These are phyloP conservation scores for Phaeoacremonium minimum DNA, from an alignment of 2,329 filamentous ascomycete genomes.

Conservation along the genomic window DNA sequence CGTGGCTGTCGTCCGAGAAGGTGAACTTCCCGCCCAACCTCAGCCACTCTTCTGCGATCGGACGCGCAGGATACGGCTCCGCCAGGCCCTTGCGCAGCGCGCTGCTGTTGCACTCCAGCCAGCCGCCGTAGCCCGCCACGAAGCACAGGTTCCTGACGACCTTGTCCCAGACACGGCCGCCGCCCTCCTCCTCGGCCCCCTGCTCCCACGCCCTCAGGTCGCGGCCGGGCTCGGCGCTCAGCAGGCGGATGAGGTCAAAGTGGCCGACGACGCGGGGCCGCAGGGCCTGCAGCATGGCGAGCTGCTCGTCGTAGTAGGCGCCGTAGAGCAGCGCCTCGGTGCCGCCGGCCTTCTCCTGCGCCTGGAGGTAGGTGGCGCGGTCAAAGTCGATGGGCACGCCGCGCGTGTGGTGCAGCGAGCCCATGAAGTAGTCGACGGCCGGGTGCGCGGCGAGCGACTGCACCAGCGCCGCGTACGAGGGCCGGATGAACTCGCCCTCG, in stretches of 20 bases:
- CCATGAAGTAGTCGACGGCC: conserved; percentile 82
- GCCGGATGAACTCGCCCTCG: conserved; percentile 88
- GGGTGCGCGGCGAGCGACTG: conserved; percentile 53
- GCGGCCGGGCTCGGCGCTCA: conserved; percentile 64
- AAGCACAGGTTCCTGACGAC: conserved; percentile 71
- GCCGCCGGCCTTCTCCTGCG: conserved; percentile 34
- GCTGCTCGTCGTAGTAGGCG: conserved; percentile 85
- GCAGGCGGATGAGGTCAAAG: conserved; percentile 84
- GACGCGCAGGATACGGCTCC: conserved; percentile 81
- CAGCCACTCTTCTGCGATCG: conserved; percentile 77
- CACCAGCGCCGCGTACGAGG: conserved; percentile 56
- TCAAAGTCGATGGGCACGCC: conserved; percentile 89
- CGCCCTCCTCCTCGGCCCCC: conserved; percentile 9
- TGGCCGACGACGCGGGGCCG: conserved; percentile 81
- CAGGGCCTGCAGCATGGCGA: conserved; percentile 70
- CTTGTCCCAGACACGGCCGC: conserved; percentile 62
- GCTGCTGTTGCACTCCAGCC: conserved; percentile 86
- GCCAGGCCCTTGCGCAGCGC: conserved; percentile 83
- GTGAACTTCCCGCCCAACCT: conserved; percentile 75
- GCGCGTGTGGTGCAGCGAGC: conserved; percentile 86
- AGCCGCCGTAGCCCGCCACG: conserved; percentile 68
- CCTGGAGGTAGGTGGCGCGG: conserved; percentile 57
- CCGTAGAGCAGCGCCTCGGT: conserved; percentile 70
- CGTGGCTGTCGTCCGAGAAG: conserved; percentile 93
- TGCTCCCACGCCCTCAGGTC: conserved; percentile 51